Conservation (phyloP, 1,284 basidiomycete species). For the Tylopilus orsonianus region DNA sequence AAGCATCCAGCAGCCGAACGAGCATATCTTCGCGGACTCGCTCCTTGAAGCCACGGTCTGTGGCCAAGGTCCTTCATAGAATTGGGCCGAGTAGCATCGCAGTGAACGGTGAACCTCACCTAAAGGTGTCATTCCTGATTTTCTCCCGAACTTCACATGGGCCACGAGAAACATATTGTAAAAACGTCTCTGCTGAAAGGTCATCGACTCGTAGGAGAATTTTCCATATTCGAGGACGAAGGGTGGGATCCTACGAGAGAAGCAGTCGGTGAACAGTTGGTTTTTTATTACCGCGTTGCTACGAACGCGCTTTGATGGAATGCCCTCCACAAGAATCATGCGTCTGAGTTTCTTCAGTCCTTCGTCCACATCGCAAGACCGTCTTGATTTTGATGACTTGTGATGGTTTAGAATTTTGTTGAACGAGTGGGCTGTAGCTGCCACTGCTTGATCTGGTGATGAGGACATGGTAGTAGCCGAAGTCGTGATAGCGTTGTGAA, state of each 20-base stretch:
- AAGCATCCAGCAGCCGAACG: slow-evolving; percentile 92
- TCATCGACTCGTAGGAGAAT: slow-evolving; percentile 82
- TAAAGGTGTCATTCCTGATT: slow-evolving; percentile 81
- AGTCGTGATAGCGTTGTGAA: slow-evolving; percentile 2
- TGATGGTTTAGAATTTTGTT: slow-evolving; percentile 74
- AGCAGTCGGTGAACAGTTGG: slow-evolving; percentile 2
- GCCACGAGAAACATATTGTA: slow-evolving; percentile 80
- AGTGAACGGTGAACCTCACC: slow-evolving; percentile 42
- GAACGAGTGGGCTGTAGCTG: slow-evolving; percentile 65
- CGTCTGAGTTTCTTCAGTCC: slow-evolving; percentile 78
- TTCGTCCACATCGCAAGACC: slow-evolving; percentile 72
- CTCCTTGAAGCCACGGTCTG: slow-evolving; percentile 93
- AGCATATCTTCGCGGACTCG: slow-evolving; percentile 95
- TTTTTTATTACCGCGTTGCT: slow-evolving; percentile 1
- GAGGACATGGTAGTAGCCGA: slow-evolving; percentile 25
- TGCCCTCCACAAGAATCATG: slow-evolving; percentile 85
- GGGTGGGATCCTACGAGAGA: slow-evolving; percentile 59
- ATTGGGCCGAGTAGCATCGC: slow-evolving; percentile 8
- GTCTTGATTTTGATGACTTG: slow-evolving; percentile 62
- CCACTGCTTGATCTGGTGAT: slow-evolving; percentile 29
- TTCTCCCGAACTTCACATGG: slow-evolving; percentile 88
- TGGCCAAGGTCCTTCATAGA: slow-evolving; percentile 80
- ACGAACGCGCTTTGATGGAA: slow-evolving; percentile 67
- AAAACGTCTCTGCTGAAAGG: slow-evolving; percentile 73
- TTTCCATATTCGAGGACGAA: slow-evolving; percentile 88